phyloP scores from a whole-genome alignment of 1,284 basidiomycete species.

The Limonomyces culmigenus region DNA sequence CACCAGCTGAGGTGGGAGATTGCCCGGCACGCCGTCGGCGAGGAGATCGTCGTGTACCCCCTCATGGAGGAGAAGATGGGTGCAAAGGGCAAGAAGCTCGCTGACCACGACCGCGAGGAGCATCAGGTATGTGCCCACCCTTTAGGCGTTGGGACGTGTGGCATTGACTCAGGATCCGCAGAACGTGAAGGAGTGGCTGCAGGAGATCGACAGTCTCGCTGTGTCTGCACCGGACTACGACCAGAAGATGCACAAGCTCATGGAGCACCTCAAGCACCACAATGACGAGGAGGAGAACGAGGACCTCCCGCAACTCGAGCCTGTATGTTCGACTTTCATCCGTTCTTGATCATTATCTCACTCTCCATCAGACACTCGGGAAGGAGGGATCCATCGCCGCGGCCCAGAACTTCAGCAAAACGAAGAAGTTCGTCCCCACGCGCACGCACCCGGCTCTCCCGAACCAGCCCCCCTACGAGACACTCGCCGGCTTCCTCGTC shows the following conservation, averaged over 20 bases:
- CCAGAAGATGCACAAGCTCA: conserved; percentile 21
- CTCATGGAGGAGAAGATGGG: conserved; percentile 48
- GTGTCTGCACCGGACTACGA: conserved; percentile 28
- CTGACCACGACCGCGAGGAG: conserved; percentile 41
- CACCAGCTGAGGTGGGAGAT: conserved; percentile 43
- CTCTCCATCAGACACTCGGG: too few species aligned
- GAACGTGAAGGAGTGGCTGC: neutral
- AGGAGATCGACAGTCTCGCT: too few species aligned
- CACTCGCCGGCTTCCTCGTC: conserved; percentile 33
- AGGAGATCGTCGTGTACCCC: conserved; percentile 53
- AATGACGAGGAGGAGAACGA: conserved; percentile 38
- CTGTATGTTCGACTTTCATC: too few species aligned
- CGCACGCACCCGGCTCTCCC: conserved; percentile 33
- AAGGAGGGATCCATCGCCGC: conserved; percentile 22
- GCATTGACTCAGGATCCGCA: conserved; percentile 5
- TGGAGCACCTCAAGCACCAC: conserved; percentile 31
- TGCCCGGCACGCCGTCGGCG: conserved; percentile 42
- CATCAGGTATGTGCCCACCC: too few species aligned
- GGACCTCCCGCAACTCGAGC: conserved; percentile 37
- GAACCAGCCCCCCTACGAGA: conserved; percentile 44
- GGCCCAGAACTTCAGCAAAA: conserved; percentile 30
- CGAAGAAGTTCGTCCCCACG: conserved; percentile 51
- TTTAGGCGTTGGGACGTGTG: too few species aligned
- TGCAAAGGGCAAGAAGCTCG: conserved; percentile 29
- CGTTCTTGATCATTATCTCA: too few species aligned